Evolutionary conservation across 768 basidiomycete genomes (phyloP).

Genomic region (Lentinula raphanica): DNA sequence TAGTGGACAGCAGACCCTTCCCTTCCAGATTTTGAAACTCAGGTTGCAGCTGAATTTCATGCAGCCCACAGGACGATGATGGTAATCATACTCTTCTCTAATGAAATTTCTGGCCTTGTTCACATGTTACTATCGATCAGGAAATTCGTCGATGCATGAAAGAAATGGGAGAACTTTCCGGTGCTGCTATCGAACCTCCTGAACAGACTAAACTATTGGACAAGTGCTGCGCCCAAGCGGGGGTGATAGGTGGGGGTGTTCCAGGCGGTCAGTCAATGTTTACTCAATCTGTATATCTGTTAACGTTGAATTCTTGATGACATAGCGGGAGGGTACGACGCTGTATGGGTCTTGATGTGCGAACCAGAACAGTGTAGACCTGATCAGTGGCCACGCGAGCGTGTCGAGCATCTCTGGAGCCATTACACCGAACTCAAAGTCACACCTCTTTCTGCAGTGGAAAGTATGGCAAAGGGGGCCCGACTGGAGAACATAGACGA

Average conservation of each 20-base stretch:
- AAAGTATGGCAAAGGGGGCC: slow-evolving; percentile 64
- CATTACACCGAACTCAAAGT: slow-evolving; percentile 57
- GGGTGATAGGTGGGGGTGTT: slow-evolving; percentile 91
- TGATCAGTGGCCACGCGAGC: slow-evolving; percentile 45
- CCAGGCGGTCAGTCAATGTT: slow-evolving; percentile 74
- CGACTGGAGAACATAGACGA: slow-evolving; percentile 55
- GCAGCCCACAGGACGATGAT: slow-evolving; percentile 54
- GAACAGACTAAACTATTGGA: slow-evolving; percentile 85
- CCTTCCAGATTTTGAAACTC: slow-evolving; percentile 36
- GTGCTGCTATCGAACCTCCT: slow-evolving; percentile 85
- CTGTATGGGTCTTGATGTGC: slow-evolving; percentile 87
- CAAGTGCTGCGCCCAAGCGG: slow-evolving; percentile 67
- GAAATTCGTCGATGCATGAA: slow-evolving; percentile 76
- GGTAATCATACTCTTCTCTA: slow-evolving; percentile 29
- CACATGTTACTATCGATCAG: slow-evolving; percentile 30
- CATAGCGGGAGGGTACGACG: slow-evolving; percentile 96
- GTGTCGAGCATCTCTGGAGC: slow-evolving; percentile 68
- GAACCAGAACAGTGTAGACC: slow-evolving; percentile 45
- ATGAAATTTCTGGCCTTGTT: neutral
- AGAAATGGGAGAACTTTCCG: slow-evolving; percentile 70
- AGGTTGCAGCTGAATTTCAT: slow-evolving; percentile 51
- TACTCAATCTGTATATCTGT: neutral
- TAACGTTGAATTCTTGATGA: neutral
- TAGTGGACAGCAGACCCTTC: slow-evolving; percentile 61
- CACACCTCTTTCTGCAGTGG: slow-evolving; percentile 65